These are phyloP conservation scores for Rossbeevera mucosa DNA, from an alignment of 768 basidiomycete genomes.

Conservation along the genomic window DNA sequence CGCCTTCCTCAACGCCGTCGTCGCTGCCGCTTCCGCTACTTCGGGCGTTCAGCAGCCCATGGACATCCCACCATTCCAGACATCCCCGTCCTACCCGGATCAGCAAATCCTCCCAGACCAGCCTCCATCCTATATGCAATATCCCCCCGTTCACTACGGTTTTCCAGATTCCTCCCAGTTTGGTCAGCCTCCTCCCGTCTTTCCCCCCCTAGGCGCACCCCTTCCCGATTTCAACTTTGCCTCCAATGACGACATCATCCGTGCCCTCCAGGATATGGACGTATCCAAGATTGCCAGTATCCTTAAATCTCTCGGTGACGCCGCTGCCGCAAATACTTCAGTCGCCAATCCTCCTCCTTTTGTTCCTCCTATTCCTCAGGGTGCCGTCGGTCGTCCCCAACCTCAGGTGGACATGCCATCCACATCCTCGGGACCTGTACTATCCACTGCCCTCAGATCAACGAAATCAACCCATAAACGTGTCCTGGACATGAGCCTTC, in stretches of 20 bases:
- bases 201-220: constrained; percentile 16
- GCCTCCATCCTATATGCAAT: constrained; percentile 25
- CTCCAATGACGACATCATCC: constrained; percentile 71
- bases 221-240: constrained; percentile 39
- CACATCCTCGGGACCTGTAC: constrained; percentile 37
- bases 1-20: constrained; percentile 60
- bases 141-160: constrained; percentile 27
- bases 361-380: constrained; percentile 21
- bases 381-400: constrained; percentile 30
- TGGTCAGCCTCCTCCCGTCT: constrained; percentile 23
- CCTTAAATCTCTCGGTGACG: constrained; percentile 61
- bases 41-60: constrained; percentile 33
- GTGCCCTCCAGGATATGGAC: constrained; percentile 68
- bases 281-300: constrained; percentile 61
- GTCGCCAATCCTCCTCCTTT: constrained; percentile 16
- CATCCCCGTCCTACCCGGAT: constrained; percentile 34
- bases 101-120: constrained; percentile 28
- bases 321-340: constrained; percentile 41
- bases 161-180: constrained; percentile 29
- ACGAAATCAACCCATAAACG: constrained; percentile 35
- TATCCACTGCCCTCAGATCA: constrained; percentile 37
- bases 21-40: constrained; percentile 58
- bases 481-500: constrained; percentile 41
- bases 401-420: constrained; percentile 40
- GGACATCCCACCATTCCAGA: constrained; percentile 24